These are phyloP conservation scores for Murraya paniculata DNA, from an alignment of 345 rosid species.

Conservation along the genomic window DNA sequence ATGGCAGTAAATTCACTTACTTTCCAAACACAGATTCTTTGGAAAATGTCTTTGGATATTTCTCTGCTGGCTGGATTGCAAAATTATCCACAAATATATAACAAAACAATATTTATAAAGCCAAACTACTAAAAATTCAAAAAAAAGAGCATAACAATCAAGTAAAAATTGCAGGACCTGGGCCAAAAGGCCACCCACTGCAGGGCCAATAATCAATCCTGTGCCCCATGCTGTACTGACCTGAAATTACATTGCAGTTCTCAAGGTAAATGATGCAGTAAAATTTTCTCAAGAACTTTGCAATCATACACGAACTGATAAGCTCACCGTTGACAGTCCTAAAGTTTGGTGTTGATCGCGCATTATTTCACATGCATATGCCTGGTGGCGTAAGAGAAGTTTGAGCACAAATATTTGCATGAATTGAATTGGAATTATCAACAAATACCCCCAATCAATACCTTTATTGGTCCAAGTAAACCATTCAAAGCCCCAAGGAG, in stretches of 20 bases:
- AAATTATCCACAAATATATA: neutral
- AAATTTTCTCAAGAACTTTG: neutral
- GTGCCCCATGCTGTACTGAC: slow-evolving; percentile 92
- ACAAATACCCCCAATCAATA: slow-evolving; percentile 3
- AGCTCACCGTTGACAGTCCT: slow-evolving; percentile 76
- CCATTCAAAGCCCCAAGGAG: slow-evolving; percentile 85
- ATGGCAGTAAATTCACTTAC: slow-evolving; percentile 28
- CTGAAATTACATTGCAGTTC: slow-evolving; percentile 32
- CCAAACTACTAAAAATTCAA: neutral
- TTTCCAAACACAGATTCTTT: slow-evolving; percentile 68
- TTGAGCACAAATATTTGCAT: neutral
- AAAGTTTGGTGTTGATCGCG: slow-evolving; percentile 69
- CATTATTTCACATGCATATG: slow-evolving; percentile 73
- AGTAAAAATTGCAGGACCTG: slow-evolving; percentile 50
- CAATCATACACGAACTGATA: neutral
- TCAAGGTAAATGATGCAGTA: neutral
- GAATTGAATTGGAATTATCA: neutral
- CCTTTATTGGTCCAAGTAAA: slow-evolving; percentile 88
- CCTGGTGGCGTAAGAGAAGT: slow-evolving; percentile 33
- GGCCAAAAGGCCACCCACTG: slow-evolving; percentile 83
- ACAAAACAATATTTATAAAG: slow-evolving; percentile 3
- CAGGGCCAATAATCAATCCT: slow-evolving; percentile 93
- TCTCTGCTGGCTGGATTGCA: slow-evolving; percentile 73
- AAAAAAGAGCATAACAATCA: neutral
- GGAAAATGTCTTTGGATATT: slow-evolving; percentile 65